These are phyloP conservation scores for Royoungia palumana DNA, from an alignment of 768 basidiomycete species.

Conservation along the genomic window DNA sequence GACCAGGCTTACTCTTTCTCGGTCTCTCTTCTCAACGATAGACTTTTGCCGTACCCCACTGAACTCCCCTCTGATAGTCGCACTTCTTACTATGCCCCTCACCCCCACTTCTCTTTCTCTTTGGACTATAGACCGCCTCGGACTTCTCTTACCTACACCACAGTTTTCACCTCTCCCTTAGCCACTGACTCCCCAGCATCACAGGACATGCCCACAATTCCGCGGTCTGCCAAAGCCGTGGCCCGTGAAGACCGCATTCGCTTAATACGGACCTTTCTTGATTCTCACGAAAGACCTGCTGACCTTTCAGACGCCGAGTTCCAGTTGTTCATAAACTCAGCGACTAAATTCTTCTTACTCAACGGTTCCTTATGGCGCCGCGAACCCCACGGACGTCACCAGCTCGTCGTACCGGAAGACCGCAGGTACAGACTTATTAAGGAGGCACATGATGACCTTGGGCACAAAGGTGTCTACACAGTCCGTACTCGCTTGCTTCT, in stretches of 20 bases:
- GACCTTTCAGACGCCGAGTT: neutral
- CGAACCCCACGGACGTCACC: neutral
- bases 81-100: too few relatives aligned
- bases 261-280: too few relatives aligned
- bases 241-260: too few relatives aligned
- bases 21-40: neutral
- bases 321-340: neutral
- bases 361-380: neutral
- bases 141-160: too few relatives aligned
- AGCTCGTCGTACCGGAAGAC: neutral
- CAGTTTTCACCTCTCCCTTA: too few relatives aligned
- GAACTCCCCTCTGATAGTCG: neutral
- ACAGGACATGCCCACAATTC: too few relatives aligned
- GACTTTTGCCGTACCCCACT: too few relatives aligned
- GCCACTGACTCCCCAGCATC: too few relatives aligned
- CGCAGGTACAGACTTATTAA: neutral
- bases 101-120: too few relatives aligned
- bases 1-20: neutral
- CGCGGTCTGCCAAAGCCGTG: too few relatives aligned
- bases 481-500: neutral
- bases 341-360: neutral
- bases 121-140: too few relatives aligned
- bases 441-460: slow-evolving; percentile 2
- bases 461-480: slow-evolving; percentile 5
- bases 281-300: neutral